Conservation (phyloP, 2,329 filamentous ascomycete genomes). For the Sarocladium kiliense region DNA sequence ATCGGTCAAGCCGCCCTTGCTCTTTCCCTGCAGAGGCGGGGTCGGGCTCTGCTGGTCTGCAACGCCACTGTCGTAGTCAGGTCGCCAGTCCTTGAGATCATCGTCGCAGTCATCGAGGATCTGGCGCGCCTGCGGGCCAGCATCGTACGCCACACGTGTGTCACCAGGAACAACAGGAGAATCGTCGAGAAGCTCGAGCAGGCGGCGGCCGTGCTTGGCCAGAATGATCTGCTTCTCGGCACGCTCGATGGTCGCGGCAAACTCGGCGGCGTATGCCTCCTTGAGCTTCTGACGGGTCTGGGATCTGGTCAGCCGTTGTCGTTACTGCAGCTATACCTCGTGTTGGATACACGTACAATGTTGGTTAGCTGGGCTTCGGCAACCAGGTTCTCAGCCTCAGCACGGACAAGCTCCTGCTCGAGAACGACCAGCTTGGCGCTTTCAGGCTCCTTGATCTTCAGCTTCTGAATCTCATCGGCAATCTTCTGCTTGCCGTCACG, state of each 20-base stretch:
- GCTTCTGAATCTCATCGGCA: slow-evolving; percentile 82
- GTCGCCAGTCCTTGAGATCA: slow-evolving; percentile 72
- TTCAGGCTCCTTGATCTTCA: slow-evolving; percentile 89
- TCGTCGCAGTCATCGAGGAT: slow-evolving; percentile 90
- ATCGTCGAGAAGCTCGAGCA: slow-evolving; percentile 84
- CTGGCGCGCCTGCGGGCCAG: slow-evolving; percentile 66
- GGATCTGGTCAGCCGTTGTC: background rate
- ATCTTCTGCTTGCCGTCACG: slow-evolving; percentile 85
- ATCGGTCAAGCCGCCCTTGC: slow-evolving; percentile 17
- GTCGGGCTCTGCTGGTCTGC: background rate
- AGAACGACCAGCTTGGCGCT: slow-evolving; percentile 75
- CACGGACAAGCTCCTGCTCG: slow-evolving; percentile 93
- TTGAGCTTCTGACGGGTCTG: slow-evolving; percentile 94
- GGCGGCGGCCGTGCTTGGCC: slow-evolving; percentile 80
- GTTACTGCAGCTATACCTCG: background rate
- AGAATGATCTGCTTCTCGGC: slow-evolving; percentile 96
- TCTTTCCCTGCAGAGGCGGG: slow-evolving; percentile 14
- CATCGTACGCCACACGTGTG: slow-evolving; percentile 60
- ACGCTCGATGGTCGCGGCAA: slow-evolving; percentile 87
- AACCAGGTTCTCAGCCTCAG: slow-evolving; percentile 92
- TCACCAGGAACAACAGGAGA: slow-evolving; percentile 86
- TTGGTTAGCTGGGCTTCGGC: slow-evolving; percentile 96
- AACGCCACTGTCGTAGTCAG: slow-evolving; percentile 29
- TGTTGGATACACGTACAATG: slow-evolving; percentile 55
- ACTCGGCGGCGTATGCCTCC: slow-evolving; percentile 85